Percentiles rank a stretch among this genome's conserved stretches.
These are phyloP conservation scores for Tricholoma bakamatsutake DNA, from an alignment of 768 basidiomycete species.

Conservation along the genomic window DNA sequence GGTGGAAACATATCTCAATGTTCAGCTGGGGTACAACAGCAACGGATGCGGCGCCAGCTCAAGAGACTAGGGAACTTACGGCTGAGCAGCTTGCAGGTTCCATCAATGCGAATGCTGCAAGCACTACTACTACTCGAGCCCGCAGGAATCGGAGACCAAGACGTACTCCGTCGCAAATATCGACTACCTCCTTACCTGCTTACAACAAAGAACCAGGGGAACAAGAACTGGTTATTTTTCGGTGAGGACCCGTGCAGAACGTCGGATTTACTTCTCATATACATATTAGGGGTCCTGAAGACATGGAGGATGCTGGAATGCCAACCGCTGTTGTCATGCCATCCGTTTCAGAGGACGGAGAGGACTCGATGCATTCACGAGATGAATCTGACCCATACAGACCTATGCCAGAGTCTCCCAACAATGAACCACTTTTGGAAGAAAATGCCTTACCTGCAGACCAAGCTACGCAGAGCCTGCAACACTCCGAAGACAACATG, in stretches of 20 bases:
- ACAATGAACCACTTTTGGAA: conserved; percentile 38
- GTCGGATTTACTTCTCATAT: neutral
- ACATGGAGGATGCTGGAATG: conserved; percentile 48
- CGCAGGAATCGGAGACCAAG: conserved; percentile 35
- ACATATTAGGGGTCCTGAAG: conserved; percentile 39
- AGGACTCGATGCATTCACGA: conserved; percentile 25
- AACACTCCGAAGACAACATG: conserved; percentile 9
- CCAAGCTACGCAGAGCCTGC: conserved; percentile 13
- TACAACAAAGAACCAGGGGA: conserved; percentile 87
- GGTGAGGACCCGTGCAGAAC: conserved; percentile 23
- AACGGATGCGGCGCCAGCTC: neutral
- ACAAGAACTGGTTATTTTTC: conserved; percentile 67
- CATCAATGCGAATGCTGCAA: conserved; percentile 23
- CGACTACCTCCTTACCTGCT: conserved; percentile 67
- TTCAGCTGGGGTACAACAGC: neutral
- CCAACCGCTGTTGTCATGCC: conserved; percentile 34
- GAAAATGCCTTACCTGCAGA: conserved; percentile 22
- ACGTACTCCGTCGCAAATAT: conserved; percentile 76
- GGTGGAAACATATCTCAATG: neutral
- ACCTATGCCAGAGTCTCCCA: conserved; percentile 33
- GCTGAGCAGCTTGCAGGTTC: conserved; percentile 54
- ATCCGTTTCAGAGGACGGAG: conserved; percentile 32
- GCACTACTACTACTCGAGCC: conserved; percentile 21
- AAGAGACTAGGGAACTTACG: conserved; percentile 35
- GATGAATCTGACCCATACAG: conserved; percentile 29